Evolutionary conservation across 2,329 filamentous ascomycete species (phyloP).

Genomic region (Apiospora koreana): DNA sequence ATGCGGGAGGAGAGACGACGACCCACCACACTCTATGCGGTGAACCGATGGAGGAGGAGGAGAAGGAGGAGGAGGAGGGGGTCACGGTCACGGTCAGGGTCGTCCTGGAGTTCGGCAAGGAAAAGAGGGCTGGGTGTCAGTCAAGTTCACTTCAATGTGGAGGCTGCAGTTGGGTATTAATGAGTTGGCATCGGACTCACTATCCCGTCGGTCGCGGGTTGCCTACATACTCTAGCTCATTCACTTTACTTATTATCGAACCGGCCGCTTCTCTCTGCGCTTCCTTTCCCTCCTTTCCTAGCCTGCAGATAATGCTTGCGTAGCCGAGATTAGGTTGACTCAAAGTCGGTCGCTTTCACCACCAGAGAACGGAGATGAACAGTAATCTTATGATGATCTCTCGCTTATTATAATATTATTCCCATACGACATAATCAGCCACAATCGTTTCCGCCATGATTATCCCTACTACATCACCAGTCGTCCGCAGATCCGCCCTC

Average conservation of each 20-base stretch:
- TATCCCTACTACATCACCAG: neutral
- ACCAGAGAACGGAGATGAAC: neutral
- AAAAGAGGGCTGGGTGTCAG: constrained; percentile 2
- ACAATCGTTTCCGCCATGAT: constrained; percentile 3
- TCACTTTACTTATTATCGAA: constrained; percentile 5
- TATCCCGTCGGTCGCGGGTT: neutral
- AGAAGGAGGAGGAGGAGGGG: no score
- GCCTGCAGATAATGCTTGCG: neutral
- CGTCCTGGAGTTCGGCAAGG: neutral
- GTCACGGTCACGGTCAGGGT: neutral
- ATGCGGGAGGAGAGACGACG: neutral
- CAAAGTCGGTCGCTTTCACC: constrained; percentile 1
- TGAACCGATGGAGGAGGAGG: neutral
- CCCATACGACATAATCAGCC: neutral
- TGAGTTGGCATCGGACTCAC: constrained; percentile 1
- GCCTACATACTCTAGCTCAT: neutral
- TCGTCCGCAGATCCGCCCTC: neutral
- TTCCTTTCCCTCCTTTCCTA: neutral
- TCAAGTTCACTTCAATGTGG: neutral
- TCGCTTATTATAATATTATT: neutral
- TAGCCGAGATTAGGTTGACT: constrained; percentile 4
- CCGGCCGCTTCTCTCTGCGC: neutral
- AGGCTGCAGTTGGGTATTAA: constrained; percentile 6
- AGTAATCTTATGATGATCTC: neutral
- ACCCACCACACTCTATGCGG: constrained; percentile 4